These are phyloP conservation scores for Achaetomium macrosporum DNA, from an alignment of 2,329 filamentous ascomycete species.

Conservation along the genomic window DNA sequence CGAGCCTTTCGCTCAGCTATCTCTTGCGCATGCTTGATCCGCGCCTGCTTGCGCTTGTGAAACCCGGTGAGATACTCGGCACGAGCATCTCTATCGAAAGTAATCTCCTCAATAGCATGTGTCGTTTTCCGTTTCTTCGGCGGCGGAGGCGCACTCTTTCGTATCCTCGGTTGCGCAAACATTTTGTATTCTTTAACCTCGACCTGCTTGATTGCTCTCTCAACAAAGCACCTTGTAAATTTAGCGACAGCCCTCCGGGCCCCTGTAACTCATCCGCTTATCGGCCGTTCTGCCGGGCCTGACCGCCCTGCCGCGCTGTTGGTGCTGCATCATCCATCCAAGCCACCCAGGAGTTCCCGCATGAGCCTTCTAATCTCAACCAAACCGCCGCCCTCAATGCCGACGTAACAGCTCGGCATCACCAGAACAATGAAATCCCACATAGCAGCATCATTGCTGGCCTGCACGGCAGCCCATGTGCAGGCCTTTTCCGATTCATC, in stretches of 20 bases:
- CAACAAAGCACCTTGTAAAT: too few species aligned
- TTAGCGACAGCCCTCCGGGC: too few species aligned
- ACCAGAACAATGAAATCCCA: conserved; percentile 49
- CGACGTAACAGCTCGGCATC: conserved; percentile 12
- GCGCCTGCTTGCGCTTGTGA: conserved; percentile 86
- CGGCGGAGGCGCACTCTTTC: conserved; percentile 51
- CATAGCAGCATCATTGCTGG: conserved; percentile 44
- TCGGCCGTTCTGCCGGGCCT: too few species aligned
- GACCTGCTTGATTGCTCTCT: too few species aligned
- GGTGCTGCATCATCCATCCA: too few species aligned
- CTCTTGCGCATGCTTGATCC: conserved; percentile 80
- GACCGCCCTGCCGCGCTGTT: too few species aligned
- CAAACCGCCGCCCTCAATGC: conserved; percentile 7
- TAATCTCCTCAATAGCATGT: conserved; percentile 67
- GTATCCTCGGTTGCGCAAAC: conserved; percentile 54
- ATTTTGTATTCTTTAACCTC: conserved; percentile 9
- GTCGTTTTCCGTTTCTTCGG: conserved; percentile 62
- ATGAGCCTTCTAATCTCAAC: not conserved
- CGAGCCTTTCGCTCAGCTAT: conserved; percentile 69
- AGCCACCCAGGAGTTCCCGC: not conserved
- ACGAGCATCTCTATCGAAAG: conserved; percentile 73
- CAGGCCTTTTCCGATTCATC: conserved; percentile 80
- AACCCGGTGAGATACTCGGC: conserved; percentile 91
- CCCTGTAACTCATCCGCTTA: too few species aligned
- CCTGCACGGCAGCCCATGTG: conserved; percentile 45